phyloP scores from a whole-genome alignment of 1,139 yeast genomes.

The Yamadazyma epiphylla region DNA sequence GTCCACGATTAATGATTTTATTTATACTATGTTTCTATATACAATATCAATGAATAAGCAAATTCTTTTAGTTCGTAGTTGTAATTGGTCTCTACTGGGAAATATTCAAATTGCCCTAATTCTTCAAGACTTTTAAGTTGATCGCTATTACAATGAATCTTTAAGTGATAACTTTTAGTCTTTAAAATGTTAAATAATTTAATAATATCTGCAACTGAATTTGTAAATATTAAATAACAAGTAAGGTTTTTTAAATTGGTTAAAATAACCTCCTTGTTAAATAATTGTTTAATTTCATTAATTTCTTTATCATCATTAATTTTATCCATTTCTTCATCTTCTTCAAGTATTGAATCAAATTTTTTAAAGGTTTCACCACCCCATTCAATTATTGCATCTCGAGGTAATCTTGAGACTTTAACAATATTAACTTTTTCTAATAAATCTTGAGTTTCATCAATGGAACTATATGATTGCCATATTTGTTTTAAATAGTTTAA shows the following conservation, averaged over 20 bases:
- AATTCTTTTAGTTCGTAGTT: constrained; percentile 17
- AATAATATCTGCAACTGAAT: constrained; percentile 8
- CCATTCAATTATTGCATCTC: constrained; percentile 75
- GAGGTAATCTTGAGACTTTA: constrained; percentile 62
- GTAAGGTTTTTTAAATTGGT: constrained; percentile 7
- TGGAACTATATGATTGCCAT: constrained; percentile 35
- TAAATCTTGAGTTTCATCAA: constrained; percentile 10
- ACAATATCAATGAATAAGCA: constrained; percentile 20
- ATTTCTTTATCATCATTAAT: constrained; percentile 10
- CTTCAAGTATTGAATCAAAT: constrained; percentile 34
- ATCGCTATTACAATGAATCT: constrained; percentile 7
- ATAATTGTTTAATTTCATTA: neutral
- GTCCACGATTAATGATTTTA: no score
- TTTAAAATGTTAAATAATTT: constrained; percentile 7
- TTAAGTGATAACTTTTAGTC: constrained; percentile 2
- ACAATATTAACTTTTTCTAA: constrained; percentile 44
- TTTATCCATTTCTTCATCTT: constrained; percentile 33
- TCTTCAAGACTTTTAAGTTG: constrained; percentile 1
- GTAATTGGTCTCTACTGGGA: constrained; percentile 24
- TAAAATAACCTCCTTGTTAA: neutral
- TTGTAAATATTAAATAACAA: constrained; percentile 8
- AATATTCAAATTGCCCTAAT: constrained; percentile 15
- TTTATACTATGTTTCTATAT: constrained; percentile 12
- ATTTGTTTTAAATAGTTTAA: constrained; percentile 26
- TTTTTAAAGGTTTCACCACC: constrained; percentile 53